A percentile compares a stretch with the other conserved stretches of the same genome.
Evolutionary conservation across 2,329 filamentous ascomycete genomes (phyloP).

Genomic region (Cytospora piceae): DNA sequence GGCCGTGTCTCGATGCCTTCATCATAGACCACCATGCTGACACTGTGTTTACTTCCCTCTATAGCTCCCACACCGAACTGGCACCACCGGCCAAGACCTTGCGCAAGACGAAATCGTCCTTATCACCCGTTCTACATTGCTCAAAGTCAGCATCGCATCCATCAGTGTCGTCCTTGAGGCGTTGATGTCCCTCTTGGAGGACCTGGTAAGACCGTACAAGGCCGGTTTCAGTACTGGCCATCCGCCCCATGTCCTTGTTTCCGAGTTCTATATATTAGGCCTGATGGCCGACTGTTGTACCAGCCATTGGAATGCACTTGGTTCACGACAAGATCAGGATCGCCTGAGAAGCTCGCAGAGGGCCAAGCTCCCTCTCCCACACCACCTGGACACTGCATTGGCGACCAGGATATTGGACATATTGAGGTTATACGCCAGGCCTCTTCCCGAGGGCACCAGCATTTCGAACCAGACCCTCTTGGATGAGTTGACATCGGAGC

Average conservation of each 20-base stretch:
- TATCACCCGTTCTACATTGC: slow-evolving; percentile 63
- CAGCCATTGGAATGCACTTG: slow-evolving; percentile 57
- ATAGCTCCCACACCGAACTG: slow-evolving; percentile 66
- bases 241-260: slow-evolving; percentile 63
- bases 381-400: slow-evolving; percentile 53
- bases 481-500: slow-evolving; percentile 51
- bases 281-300: slow-evolving; percentile 68
- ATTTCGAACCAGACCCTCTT: slow-evolving; percentile 62
- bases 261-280: slow-evolving; percentile 66
- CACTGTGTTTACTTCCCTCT: slow-evolving; percentile 31
- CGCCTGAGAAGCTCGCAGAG: slow-evolving; percentile 28
- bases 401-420: slow-evolving; percentile 59
- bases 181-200: slow-evolving; percentile 61
- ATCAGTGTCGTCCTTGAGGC: slow-evolving; percentile 60
- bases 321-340: slow-evolving; percentile 18
- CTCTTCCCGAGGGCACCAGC: slow-evolving; percentile 60
- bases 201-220: slow-evolving; percentile 59
- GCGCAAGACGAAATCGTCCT: slow-evolving; percentile 63
- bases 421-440: slow-evolving; percentile 60
- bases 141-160: slow-evolving; percentile 61
- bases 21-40: slow-evolving; percentile 19
- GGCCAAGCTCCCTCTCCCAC: slow-evolving; percentile 39
- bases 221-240: slow-evolving; percentile 49
- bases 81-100: slow-evolving; percentile 59
- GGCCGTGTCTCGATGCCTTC: neutral